Base-by-base conservation (phyloP, 1,139 yeast species). In the Pichia sp. region DNA sequence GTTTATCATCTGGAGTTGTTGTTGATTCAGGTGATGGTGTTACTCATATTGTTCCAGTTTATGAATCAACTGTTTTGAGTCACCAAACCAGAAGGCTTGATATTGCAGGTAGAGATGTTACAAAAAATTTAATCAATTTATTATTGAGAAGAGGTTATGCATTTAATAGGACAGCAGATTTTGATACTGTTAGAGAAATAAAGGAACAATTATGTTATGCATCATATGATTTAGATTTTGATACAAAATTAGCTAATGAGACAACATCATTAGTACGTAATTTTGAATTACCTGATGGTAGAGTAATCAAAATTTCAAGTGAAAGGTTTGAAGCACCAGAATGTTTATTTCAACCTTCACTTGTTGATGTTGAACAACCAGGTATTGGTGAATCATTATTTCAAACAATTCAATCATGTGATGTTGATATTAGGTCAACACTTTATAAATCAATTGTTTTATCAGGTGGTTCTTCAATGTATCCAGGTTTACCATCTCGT, bases 311-410 rank as follows among this genome's bases (percentile, higher is more conserved):
- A 62, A 85, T 89, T 36, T 97, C 98, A 4, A 84, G 93, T 26
- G 98, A 91, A 65, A 76, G 98, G 64, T 91, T 85, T 62, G 95
- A 88, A 66, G 98, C 98, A 3, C 96, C 98, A 28, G 98, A 91
- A 65, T 91, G 98, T 67, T 72, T 91, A 55, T 91, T 91, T 75
- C 98, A 93, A 67, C 98, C 98, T 41, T 79, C 81, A 55, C 73
- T 91, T 54, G 96, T 91, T n/a, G 98, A 89, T 62, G 86, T 85
- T 45, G 98, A 91, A 67, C 96, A 88, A 61, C 95, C 95, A 1
- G 98, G 98, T 54, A 79, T 91, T 46, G 97, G 96, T 42, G 98
- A 91, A 64, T 71, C 83, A 31, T 71, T 91, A 48, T 91, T 88
- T 69, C 85, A 86, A 62, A 86, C 96, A 3, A 81, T 91, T 51